Percentiles rank a stretch among this genome's conserved stretches.
Evolutionary conservation across 208 protist species (phyloP).

Genomic region (Trypanosoma scelopori): DNA sequence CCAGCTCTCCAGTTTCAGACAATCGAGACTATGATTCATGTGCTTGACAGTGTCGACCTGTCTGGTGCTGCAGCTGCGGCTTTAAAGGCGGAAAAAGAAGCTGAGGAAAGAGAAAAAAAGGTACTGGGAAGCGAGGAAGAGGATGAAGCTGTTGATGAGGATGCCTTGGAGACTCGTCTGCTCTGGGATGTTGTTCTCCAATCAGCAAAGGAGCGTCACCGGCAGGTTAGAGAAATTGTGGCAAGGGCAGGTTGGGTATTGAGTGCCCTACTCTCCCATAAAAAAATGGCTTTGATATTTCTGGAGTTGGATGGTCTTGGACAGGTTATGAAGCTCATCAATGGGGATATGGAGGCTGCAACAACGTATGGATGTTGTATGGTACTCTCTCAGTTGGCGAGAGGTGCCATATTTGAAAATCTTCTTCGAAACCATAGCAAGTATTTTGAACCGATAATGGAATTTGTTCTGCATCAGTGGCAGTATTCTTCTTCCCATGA

Average conservation of each 20-base stretch:
- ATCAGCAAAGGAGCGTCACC: conserved; percentile 28
- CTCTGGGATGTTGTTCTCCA: conserved; percentile 33
- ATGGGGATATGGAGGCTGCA: conserved; percentile 39
- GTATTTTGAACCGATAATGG: conserved; percentile 73
- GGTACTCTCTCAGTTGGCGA: conserved; percentile 67
- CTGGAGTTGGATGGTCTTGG: conserved; percentile 59
- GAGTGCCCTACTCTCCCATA: conserved; percentile 74
- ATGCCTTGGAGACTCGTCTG: conserved; percentile 31
- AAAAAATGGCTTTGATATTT: conserved; percentile 77
- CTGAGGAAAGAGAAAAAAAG: conserved; percentile 23
- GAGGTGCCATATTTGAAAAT: conserved; percentile 68
- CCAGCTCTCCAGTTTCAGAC: conserved; percentile 76
- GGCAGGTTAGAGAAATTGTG: conserved; percentile 55
- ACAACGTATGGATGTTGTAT: conserved; percentile 71
- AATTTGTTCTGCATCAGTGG: conserved; percentile 72
- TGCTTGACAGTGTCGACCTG: conserved; percentile 65
- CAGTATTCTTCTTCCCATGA: conserved; percentile 47
- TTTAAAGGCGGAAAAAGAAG: conserved; percentile 20
- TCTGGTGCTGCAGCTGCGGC: conserved; percentile 13
- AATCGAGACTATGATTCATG: conserved; percentile 63
- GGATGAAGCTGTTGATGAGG: conserved; percentile 30
- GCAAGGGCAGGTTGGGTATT: conserved; percentile 69
- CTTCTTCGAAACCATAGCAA: conserved; percentile 59
- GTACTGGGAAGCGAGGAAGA: conserved; percentile 23
- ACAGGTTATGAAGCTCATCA: conserved; percentile 50